phyloP scores from a whole-genome alignment of 1,139 yeast species.

The Yamadazyma spencermartinsiae region DNA sequence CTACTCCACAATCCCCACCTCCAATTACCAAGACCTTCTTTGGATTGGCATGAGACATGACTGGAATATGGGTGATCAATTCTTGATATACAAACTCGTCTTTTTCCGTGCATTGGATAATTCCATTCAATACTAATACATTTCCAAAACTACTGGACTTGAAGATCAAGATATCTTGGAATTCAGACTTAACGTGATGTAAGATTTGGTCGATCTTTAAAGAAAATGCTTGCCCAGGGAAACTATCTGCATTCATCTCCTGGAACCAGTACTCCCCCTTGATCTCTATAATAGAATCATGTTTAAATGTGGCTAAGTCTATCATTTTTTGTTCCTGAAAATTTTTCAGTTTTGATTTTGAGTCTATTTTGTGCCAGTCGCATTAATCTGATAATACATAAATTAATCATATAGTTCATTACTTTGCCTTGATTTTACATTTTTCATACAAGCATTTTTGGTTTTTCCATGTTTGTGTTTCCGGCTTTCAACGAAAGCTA shows the following conservation, averaged over 20 bases:
- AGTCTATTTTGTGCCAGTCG: too few species aligned
- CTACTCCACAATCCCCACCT: slow-evolving; percentile 94
- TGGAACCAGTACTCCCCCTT: slow-evolving; percentile 42
- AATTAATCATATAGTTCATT: too few species aligned
- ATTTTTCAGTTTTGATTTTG: not conserved
- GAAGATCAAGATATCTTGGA: slow-evolving; percentile 63
- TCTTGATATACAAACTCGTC: slow-evolving; percentile 93
- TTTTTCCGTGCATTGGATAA: slow-evolving; percentile 83
- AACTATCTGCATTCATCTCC: slow-evolving; percentile 35
- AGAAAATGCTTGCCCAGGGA: slow-evolving; percentile 49
- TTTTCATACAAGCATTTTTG: too few species aligned
- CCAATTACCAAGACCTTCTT: slow-evolving; percentile 81
- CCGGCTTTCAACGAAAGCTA: slow-evolving; percentile 60
- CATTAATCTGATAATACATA: too few species aligned
- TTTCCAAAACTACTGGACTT: slow-evolving; percentile 77
- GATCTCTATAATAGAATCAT: slow-evolving; percentile 27
- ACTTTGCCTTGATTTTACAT: too few species aligned
- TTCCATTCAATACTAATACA: slow-evolving; percentile 83
- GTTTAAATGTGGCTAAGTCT: slow-evolving; percentile 22
- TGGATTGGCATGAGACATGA: slow-evolving; percentile 74
- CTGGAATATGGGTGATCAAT: slow-evolving; percentile 78
- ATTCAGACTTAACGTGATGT: slow-evolving; percentile 37
- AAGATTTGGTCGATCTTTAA: slow-evolving; percentile 35
- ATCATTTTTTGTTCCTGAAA: slow-evolving; percentile 7
- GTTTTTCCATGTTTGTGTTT: slow-evolving; percentile 53